Conservation (phyloP, 495 filamentous ascomycete genomes). For the Annulohypoxylon moriforme region DNA sequence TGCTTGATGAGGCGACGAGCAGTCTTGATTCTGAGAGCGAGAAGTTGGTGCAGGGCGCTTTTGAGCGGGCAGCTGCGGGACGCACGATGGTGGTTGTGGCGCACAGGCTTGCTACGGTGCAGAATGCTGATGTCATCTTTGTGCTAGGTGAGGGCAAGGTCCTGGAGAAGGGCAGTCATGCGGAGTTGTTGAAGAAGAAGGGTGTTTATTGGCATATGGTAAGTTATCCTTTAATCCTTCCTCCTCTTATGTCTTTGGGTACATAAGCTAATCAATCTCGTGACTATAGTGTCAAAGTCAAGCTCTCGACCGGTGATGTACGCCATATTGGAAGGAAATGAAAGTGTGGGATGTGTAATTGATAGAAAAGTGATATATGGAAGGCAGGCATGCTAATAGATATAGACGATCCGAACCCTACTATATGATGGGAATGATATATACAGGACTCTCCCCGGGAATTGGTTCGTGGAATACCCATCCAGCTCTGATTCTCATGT, state of each 20-base stretch:
- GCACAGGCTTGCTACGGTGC: constrained; percentile 68
- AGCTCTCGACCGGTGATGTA: constrained; percentile 42
- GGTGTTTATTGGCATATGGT: constrained; percentile 68
- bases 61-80: constrained; percentile 71
- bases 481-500: constrained; percentile 17
- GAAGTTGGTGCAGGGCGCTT: constrained; percentile 75
- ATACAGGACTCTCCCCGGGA: not conserved
- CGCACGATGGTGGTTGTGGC: constrained; percentile 84
- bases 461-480: constrained; percentile 4
- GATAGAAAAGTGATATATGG: not conserved
- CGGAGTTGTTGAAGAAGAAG: constrained; percentile 61
- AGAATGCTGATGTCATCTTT: constrained; percentile 70
- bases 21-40: constrained; percentile 83
- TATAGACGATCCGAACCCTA: not conserved
- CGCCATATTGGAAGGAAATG: not conserved
- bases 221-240: constrained; percentile 24
- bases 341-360: not conserved
- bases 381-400: not conserved
- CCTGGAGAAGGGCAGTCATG: constrained; percentile 67
- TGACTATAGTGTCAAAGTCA: constrained; percentile 46
- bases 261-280: not conserved
- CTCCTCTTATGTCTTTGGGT: not conserved
- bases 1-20: constrained; percentile 86
- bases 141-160: constrained; percentile 68
- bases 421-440: not conserved